Evolutionary conservation across 2,329 filamentous ascomycete species (phyloP).

Genomic region (Akanthomyces uredinophilus): DNA sequence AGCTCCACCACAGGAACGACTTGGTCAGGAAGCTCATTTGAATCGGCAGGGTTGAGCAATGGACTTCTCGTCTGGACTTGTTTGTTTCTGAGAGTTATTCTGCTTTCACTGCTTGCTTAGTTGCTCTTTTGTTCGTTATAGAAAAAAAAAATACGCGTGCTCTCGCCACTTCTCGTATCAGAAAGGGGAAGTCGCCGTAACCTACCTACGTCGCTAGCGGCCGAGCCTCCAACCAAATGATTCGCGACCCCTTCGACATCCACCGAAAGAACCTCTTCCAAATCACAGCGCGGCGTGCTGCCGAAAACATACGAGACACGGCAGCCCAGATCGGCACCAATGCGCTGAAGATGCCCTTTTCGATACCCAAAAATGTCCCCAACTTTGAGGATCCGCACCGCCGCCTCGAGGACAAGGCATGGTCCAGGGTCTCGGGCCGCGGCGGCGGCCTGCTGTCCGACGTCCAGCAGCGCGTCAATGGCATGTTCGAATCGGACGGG

Average conservation of each 20-base stretch:
- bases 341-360: constrained; percentile 58
- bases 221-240: constrained; percentile 27
- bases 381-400: constrained; percentile 62
- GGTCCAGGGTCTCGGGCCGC: constrained; percentile 45
- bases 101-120: background rate
- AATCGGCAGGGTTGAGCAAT: background rate
- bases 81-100: background rate
- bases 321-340: constrained; percentile 45
- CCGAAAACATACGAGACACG: constrained; percentile 39
- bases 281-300: constrained; percentile 41
- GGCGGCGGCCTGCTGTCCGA: constrained; percentile 39
- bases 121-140: no score
- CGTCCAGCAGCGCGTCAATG: constrained; percentile 58
- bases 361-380: constrained; percentile 64
- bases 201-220: constrained; percentile 7
- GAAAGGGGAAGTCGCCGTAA: background rate
- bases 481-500: constrained; percentile 52
- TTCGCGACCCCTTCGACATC: constrained; percentile 42
- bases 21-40: background rate
- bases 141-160: background rate
- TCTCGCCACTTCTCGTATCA: background rate
- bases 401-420: constrained; percentile 60
- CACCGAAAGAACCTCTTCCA: constrained; percentile 42
- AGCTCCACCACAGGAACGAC: constrained; percentile 1
- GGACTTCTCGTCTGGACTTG: background rate